phyloP scores from a whole-genome alignment of 257 asterid species.

The Rauvolfia tetraphylla region DNA sequence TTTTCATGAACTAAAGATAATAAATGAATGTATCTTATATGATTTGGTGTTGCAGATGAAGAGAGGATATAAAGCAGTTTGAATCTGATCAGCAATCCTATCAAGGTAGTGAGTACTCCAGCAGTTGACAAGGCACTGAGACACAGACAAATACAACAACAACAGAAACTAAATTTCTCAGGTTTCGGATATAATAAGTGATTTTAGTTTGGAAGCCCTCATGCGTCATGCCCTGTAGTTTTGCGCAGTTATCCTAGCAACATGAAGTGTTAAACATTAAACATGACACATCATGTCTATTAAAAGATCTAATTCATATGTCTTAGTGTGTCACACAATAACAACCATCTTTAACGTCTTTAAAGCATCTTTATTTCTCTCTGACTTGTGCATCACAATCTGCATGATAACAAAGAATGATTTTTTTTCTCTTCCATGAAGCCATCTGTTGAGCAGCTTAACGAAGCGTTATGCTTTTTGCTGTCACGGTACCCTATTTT shows the following conservation, averaged over 20 bases:
- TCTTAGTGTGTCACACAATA: neutral
- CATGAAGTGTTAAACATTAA: neutral
- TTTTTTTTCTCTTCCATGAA: neutral
- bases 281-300: neutral
- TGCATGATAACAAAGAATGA: neutral
- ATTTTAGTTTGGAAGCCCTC: neutral
- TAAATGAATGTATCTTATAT: neutral
- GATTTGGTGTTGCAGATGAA: neutral
- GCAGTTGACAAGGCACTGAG: neutral
- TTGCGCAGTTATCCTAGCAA: neutral
- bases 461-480: neutral
- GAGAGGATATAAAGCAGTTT: neutral
- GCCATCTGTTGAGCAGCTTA: neutral
- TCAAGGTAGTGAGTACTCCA: neutral
- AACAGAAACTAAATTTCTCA: neutral
- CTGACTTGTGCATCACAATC: neutral
- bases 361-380: neutral
- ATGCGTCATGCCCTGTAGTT: neutral
- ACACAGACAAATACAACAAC: neutral
- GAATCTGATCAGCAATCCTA: neutral
- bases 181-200: neutral
- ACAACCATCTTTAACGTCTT: neutral
- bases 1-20: neutral
- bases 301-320: neutral
- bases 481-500: neutral